Percentiles rank a stretch among this genome's conserved stretches.
Conservation (phyloP, 75 land plant species). For the Adiantum capillusveneris region DNA sequence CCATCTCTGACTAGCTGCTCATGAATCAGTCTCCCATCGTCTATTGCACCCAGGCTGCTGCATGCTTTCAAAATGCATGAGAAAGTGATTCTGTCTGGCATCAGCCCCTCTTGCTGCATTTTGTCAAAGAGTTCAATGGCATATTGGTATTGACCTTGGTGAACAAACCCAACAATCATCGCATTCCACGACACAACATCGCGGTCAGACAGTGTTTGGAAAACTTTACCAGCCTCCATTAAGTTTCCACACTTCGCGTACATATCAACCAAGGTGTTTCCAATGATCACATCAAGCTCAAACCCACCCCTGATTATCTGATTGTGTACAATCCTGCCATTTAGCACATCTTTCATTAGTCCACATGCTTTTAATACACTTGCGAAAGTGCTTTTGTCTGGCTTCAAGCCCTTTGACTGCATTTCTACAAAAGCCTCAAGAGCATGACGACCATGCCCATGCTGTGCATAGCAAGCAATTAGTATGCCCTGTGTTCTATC, state of each 20-base stretch:
- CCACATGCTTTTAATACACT: slow-evolving; percentile 18
- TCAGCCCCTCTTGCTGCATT: not conserved
- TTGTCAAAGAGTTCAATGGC: slow-evolving; percentile 1
- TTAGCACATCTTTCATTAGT: not conserved
- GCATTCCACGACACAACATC: slow-evolving; percentile 54
- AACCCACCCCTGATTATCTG: not conserved
- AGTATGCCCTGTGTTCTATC: slow-evolving; percentile 5
- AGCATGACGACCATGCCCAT: slow-evolving; percentile 21
- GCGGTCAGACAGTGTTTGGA: slow-evolving; percentile 5
- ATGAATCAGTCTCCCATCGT: slow-evolving; percentile 6
- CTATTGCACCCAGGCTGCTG: not conserved
- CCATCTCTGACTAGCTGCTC: slow-evolving; percentile 7
- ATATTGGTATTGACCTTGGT: slow-evolving; percentile 25
- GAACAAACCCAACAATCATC: slow-evolving; percentile 29
- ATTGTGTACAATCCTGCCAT: not conserved
- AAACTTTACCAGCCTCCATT: not conserved
- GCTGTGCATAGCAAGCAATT: slow-evolving; percentile 17
- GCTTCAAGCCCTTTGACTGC: not conserved
- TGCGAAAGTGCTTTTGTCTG: slow-evolving; percentile 13
- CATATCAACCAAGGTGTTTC: slow-evolving; percentile 1
- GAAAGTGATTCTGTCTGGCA: slow-evolving; percentile 3
- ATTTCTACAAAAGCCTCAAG: slow-evolving; percentile 4
- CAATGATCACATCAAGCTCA: not conserved
- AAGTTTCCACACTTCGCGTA: not conserved
- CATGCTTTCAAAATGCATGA: slow-evolving; percentile 4